Conservation (phyloP, 495 filamentous ascomycete genomes). For the Glonium stellatum region DNA sequence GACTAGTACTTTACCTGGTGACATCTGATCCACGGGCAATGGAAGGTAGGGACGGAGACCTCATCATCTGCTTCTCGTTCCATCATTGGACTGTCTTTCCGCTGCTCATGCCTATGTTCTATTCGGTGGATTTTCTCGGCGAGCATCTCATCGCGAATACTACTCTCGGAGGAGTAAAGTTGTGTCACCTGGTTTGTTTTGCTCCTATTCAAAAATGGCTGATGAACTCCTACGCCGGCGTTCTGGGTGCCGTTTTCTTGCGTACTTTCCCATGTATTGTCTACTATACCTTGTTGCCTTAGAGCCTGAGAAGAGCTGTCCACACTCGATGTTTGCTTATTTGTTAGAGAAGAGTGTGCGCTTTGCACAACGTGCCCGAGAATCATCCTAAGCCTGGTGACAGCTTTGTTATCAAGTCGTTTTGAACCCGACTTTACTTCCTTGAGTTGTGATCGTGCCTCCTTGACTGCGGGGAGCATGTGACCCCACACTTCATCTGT, state of each 20-base stretch:
- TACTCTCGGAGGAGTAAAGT: not conserved
- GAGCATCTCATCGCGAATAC: not conserved
- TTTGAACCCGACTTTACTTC: slow-evolving; percentile 1
- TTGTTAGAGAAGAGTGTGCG: not conserved
- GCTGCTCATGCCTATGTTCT: not conserved
- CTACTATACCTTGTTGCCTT: not conserved
- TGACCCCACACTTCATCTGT: slow-evolving; percentile 20
- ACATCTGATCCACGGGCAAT: slow-evolving; percentile 26
- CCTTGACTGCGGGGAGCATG: slow-evolving; percentile 3
- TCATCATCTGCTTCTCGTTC: slow-evolving; percentile 6
- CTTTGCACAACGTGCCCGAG: slow-evolving; percentile 13
- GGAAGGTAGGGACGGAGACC: slow-evolving; percentile 2
- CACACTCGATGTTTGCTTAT: not conserved
- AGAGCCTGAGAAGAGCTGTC: not conserved
- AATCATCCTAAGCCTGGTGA: slow-evolving; percentile 15
- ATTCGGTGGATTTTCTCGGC: not conserved
- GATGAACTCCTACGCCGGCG: not conserved
- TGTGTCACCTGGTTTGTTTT: not conserved
- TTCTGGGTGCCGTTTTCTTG: not conserved
- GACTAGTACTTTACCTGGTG: slow-evolving; percentile 16
- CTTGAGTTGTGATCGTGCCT: slow-evolving; percentile 7
- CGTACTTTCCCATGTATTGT: not conserved
- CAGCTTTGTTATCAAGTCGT: slow-evolving; percentile 1
- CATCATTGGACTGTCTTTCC: not conserved
- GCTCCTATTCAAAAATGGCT: not conserved